These are phyloP conservation scores for Chaetomium sp. DNA, from an alignment of 2,329 filamentous ascomycete genomes.

Conservation along the genomic window DNA sequence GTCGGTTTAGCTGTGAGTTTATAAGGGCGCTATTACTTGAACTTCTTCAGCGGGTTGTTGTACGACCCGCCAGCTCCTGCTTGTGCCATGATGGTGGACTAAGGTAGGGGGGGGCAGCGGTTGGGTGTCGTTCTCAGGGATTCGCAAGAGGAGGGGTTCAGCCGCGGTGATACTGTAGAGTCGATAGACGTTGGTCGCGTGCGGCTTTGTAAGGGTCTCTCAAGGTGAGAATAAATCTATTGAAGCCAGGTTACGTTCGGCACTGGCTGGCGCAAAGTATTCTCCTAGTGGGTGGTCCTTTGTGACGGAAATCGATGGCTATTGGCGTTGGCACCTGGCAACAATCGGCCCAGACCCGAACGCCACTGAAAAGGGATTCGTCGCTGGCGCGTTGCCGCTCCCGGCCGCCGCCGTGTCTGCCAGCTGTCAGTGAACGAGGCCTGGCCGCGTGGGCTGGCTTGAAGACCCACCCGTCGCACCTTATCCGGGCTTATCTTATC, in stretches of 20 bases:
- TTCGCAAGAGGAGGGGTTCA: conserved; percentile 31
- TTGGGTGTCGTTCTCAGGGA: conserved; percentile 21
- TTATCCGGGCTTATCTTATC: conserved; percentile 32
- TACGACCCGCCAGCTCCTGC: conserved; percentile 74
- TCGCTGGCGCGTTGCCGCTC: conserved; percentile 7
- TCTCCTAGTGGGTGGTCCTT: conserved; percentile 6
- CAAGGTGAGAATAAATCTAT: not conserved
- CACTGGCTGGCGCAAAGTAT: conserved; percentile 19
- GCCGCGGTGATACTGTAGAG: conserved; percentile 6
- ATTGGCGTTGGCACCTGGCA: conserved; percentile 22
- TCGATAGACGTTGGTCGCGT: not conserved
- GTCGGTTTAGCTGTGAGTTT: not conserved
- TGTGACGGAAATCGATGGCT: conserved; percentile 14
- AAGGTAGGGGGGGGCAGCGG: not conserved
- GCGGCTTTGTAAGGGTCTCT: not conserved
- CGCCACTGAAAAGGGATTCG: conserved; percentile 23
- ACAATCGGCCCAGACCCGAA: not conserved
- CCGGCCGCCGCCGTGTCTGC: conserved; percentile 32
- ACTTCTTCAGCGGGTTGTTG: conserved; percentile 99
- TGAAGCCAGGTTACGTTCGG: conserved; percentile 12
- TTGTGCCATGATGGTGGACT: conserved; percentile 75
- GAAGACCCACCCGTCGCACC: not conserved
- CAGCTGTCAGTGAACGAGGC: conserved; percentile 11
- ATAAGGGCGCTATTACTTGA: conserved; percentile 69
- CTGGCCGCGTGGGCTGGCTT: conserved; percentile 18